Percentiles rank a stretch among this genome's conserved stretches.
Evolutionary conservation across 176 grass and related monocot species (phyloP).

Genomic region (Eleusine indica): DNA sequence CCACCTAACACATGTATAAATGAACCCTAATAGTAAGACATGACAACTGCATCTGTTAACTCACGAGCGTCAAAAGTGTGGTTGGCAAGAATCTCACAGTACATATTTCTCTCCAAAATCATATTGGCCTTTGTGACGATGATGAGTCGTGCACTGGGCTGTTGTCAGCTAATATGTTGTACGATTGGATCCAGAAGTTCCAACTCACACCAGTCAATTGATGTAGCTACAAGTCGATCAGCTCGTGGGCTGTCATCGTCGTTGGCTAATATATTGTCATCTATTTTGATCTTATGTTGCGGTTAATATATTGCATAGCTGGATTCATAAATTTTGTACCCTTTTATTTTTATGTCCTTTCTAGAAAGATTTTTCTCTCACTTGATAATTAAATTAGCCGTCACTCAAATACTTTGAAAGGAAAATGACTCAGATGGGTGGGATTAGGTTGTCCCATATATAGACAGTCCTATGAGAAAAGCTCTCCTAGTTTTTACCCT

Average conservation of each 20-base stretch:
- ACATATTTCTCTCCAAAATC: no score
- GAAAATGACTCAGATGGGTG: not conserved
- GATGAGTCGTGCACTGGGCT: no score
- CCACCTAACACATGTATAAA: not conserved
- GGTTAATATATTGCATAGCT: not conserved
- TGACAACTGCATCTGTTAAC: not conserved
- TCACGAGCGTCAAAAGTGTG: accelerated
- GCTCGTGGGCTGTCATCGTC: not conserved
- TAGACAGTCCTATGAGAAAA: slow-evolving; percentile 12
- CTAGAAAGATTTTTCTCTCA: not conserved
- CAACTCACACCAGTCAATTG: not conserved
- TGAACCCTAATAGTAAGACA: not conserved
- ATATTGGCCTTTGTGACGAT: not conserved
- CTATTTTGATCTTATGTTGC: not conserved
- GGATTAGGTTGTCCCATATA: slow-evolving; percentile 17
- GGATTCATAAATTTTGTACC: not conserved
- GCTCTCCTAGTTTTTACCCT: slow-evolving; percentile 42
- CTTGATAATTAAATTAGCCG: not conserved
- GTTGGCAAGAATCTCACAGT: no score
- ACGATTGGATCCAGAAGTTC: not conserved
- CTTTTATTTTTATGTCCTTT: not conserved
- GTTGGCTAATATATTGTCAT: not conserved
- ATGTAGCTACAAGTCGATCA: not conserved
- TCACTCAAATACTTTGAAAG: not conserved
- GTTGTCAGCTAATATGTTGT: not conserved